Evolutionary conservation across 2,329 filamentous ascomycete genomes (phyloP).

Genomic region (Aspergillus fumigatus): DNA sequence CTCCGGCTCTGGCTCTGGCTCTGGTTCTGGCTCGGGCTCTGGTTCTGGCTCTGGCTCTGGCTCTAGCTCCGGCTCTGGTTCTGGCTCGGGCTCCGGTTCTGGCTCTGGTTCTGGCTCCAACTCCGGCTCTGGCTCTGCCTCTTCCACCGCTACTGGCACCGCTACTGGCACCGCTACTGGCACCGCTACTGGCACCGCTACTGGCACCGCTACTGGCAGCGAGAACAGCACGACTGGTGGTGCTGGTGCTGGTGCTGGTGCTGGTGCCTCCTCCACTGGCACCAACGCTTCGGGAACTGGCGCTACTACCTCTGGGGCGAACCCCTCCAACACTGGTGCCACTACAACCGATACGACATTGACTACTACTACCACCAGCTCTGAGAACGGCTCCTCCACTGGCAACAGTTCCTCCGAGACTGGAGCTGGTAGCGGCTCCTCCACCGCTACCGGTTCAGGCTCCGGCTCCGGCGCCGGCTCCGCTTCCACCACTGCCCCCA

Average conservation of each 20-base stretch:
- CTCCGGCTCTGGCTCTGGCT: slow-evolving; percentile 2
- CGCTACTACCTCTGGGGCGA: slow-evolving; percentile 4
- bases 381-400: slow-evolving; percentile 9
- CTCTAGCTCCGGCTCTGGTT: background rate
- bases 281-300: slow-evolving; percentile 10
- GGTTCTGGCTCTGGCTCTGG: no score
- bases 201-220: slow-evolving; percentile 7
- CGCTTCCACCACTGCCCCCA: slow-evolving; percentile 8
- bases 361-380: slow-evolving; percentile 1
- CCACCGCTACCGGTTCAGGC: slow-evolving; percentile 10
- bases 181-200: slow-evolving; percentile 14
- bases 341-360: background rate
- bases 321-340: slow-evolving; percentile 1
- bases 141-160: slow-evolving; percentile 15
- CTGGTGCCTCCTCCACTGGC: slow-evolving; percentile 16
- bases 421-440: slow-evolving; percentile 13
- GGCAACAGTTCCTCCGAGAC: slow-evolving; percentile 7
- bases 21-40: slow-evolving; percentile 6
- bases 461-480: slow-evolving; percentile 11
- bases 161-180: slow-evolving; percentile 7
- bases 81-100: no score
- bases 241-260: slow-evolving; percentile 4
- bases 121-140: slow-evolving; percentile 10
- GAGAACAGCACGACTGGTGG: slow-evolving; percentile 16
- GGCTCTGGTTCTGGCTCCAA: slow-evolving; percentile 1